Percentiles rank a stretch among this genome's conserved stretches.
Conservation (phyloP, 2,329 filamentous ascomycete species). For the Leptographium radiaticola region DNA sequence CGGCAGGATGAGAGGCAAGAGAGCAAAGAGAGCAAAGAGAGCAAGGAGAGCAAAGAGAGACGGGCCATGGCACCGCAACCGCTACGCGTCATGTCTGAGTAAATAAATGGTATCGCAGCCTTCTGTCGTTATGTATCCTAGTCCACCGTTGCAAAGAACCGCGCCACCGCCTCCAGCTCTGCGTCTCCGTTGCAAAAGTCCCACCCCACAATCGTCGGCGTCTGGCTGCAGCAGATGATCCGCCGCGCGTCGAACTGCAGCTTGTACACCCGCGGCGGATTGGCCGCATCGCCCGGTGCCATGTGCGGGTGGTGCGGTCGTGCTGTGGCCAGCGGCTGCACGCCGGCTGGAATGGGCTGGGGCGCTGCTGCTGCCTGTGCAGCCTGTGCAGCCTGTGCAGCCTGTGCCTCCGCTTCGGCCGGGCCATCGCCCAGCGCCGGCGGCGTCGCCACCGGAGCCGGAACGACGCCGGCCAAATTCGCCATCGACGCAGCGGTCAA, state of each 20-base stretch:
- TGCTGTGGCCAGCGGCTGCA: background rate
- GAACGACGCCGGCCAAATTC: too few species aligned
- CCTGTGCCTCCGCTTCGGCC: too few species aligned
- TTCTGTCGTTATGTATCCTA: conserved; percentile 13
- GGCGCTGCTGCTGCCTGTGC: too few species aligned
- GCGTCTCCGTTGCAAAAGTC: conserved; percentile 85
- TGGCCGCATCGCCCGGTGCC: conserved; percentile 31
- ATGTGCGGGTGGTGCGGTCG: conserved; percentile 30
- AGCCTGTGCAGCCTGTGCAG: too few species aligned
- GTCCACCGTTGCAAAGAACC: conserved; percentile 60
- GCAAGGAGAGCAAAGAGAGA: too few species aligned
- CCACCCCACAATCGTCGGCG: conserved; percentile 87
- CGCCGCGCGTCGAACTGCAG: conserved; percentile 88
- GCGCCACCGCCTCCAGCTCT: conserved; percentile 63
- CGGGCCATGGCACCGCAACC: too few species aligned
- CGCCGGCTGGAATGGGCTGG: background rate
- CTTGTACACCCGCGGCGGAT: conserved; percentile 69
- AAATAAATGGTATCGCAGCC: too few species aligned
- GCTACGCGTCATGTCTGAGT: too few species aligned
- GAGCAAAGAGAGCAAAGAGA: background rate
- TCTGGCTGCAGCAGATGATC: conserved; percentile 90
- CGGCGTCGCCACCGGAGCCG: too few species aligned
- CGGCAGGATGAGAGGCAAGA: conserved; percentile 1
- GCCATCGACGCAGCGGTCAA: too few species aligned
- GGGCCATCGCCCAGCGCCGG: too few species aligned